These are phyloP conservation scores for Oropetium thomaeum DNA, from an alignment of 176 grass and related monocot species.

Conservation along the genomic window DNA sequence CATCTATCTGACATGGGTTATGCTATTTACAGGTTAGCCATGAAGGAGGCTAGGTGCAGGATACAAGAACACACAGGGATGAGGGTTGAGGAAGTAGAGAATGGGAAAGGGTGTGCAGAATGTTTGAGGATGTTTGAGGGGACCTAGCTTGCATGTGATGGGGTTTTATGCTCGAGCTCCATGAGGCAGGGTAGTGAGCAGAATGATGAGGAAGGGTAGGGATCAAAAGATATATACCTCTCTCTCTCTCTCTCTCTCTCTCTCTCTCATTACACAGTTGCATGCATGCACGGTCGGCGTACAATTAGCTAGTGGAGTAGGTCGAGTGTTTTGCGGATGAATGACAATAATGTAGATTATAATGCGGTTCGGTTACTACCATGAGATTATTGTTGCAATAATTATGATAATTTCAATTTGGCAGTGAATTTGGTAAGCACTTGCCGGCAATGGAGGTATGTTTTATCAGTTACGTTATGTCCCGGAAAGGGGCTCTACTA, in stretches of 20 bases:
- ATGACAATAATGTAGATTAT: too few relatives aligned
- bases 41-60: neutral
- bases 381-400: neutral
- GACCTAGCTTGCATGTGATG: slow-evolving; percentile 22
- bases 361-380: slow-evolving; percentile 26
- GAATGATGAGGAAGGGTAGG: slow-evolving; percentile 64
- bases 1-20: neutral
- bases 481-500: neutral
- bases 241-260: slow-evolving; percentile 25
- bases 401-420: neutral
- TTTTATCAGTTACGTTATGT: neutral
- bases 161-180: slow-evolving; percentile 40
- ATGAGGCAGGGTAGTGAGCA: slow-evolving; percentile 59
- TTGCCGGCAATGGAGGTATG: neutral
- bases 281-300: slow-evolving; percentile 35
- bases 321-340: slow-evolving; percentile 37
- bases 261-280: slow-evolving; percentile 26
- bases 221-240: slow-evolving; percentile 44
- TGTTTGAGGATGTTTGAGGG: slow-evolving; percentile 37
- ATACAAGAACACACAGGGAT: slow-evolving; percentile 4
- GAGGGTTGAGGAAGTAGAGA: neutral
- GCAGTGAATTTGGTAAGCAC: neutral
- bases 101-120: too few relatives aligned
- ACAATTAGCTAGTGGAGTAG: slow-evolving; percentile 41
- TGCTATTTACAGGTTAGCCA: neutral